Base-by-base conservation (phyloP, 1,139 yeast genomes). In the Yarrowia galli region DNA sequence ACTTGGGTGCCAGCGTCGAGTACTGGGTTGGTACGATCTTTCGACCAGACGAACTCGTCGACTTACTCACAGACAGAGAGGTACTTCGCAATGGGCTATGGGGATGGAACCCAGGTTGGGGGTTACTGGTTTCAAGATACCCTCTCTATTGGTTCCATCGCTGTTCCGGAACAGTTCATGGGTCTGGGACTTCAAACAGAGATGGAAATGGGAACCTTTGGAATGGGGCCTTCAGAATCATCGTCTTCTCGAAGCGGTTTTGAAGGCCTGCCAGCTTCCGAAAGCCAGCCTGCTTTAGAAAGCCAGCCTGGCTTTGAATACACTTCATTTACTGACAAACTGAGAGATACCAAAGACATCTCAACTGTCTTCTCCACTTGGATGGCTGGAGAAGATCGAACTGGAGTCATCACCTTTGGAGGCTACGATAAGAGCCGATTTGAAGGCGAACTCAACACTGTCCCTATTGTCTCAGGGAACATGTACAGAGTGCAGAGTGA, bases 401-500 rank as follows among this genome's bases (percentile, higher is more conserved):
- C 45, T 2, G 60, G 60, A 4, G 60, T 53, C 10, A 1, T 53
- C 16, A 53, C 60, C 5, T 53, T 53, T 53, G 60, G 60, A 15
- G 60, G 60, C 5, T 53, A 53, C 18, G 60, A 53, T 5, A 53
- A 22, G 8, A 36, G 45, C 13, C 43, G 60, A 6, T 53, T 20
- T 16, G 22, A 53, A 8, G 60, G 60, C 3, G 9, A 22, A 1
- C 35, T 53, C 10, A 53, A 22, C 22, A 16, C 3, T 1, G 43
- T 36, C 0, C 22, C 43, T 9, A 53, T 53, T 23, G 35, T 53
- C 4, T 2, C 45, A 1, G 60, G 60, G 9, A 22, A 3, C 8
- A 3, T 3, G 5, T 53, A 22, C 32, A 22, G 5, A 1, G 23
- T 38, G 12, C 45, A 53, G 45, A 16, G 45, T n/a, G 45, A 53